Evolutionary conservation across 306 rosid species (phyloP).

Genomic region (Hippophae rhamnoides): DNA sequence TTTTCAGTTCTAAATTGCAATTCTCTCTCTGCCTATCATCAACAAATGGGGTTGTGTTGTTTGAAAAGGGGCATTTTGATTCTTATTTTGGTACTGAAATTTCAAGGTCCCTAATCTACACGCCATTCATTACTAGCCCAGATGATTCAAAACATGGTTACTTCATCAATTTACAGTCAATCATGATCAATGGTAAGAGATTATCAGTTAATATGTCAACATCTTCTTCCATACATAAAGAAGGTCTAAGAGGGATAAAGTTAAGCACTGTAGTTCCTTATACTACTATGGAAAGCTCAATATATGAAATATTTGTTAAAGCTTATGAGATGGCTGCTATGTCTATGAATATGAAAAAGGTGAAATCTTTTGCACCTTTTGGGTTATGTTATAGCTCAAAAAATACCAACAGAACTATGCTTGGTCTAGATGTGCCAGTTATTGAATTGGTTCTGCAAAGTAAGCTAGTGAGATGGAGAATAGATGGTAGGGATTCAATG

Average conservation of each 20-base stretch:
- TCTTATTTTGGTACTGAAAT: slow-evolving; percentile 25
- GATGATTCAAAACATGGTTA: slow-evolving; percentile 31
- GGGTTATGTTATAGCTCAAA: slow-evolving; percentile 41
- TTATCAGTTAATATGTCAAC: slow-evolving; percentile 28
- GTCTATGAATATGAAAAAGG: slow-evolving; percentile 39
- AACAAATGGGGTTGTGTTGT: slow-evolving; percentile 38
- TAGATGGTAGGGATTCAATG: slow-evolving; percentile 59
- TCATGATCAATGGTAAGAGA: slow-evolving; percentile 43
- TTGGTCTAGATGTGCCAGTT: slow-evolving; percentile 33
- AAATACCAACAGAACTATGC: not conserved
- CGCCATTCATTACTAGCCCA: slow-evolving; percentile 39
- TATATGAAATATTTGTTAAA: slow-evolving; percentile 23
- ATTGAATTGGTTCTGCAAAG: slow-evolving; percentile 66
- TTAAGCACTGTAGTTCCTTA: slow-evolving; percentile 65
- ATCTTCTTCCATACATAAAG: slow-evolving; percentile 5
- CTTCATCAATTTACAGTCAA: slow-evolving; percentile 43
- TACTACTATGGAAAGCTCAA: slow-evolving; percentile 44
- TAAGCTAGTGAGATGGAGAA: slow-evolving; percentile 67
- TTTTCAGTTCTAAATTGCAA: slow-evolving; percentile 20
- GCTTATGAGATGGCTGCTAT: slow-evolving; percentile 46
- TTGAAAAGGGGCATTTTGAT: slow-evolving; percentile 14
- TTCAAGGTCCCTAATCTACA: slow-evolving; percentile 43
- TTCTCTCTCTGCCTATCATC: slow-evolving; percentile 54
- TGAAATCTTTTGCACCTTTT: slow-evolving; percentile 40
- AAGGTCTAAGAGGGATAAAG: slow-evolving; percentile 21